Base-by-base conservation (phyloP, 495 filamentous ascomycete genomes). In the Penicillium diatomitis region DNA sequence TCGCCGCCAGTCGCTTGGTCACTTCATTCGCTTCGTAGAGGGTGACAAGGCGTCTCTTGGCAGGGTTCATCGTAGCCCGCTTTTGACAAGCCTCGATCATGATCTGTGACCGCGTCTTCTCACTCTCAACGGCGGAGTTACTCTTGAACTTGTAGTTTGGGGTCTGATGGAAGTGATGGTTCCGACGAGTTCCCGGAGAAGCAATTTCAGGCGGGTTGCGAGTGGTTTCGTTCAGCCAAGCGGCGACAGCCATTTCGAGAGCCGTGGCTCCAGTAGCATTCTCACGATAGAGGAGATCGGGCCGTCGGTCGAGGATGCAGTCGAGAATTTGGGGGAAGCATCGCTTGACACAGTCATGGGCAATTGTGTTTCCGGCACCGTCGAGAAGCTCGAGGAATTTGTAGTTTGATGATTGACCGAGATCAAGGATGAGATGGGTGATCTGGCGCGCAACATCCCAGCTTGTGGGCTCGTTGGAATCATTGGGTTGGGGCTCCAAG, bases 1-100 rank as follows among this genome's bases (percentile, higher is more conserved):
- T 48, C 33, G 70, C 53, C 29, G 75, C 76, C 40, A 90, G 55
- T 31, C 86, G 61, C 59, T 79, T 82, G 2, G 84, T 79, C 6
- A 88, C 83, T 54, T 87, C 82, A 51, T 87, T 88, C 7, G 84
- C 84, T 56, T 88, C 83, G 52, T 77, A 72, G 51, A 88, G 63
- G 47, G 72, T 83, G 30, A 88, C 84, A 6, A 88, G 68, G 36
- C 69, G 75, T 41, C 85, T 68, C 68, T 82, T 85, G 29, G 32
- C 27, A 8, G 46, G 43, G 5, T 20, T 28, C 8, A 41, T 10
- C 27, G 27, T 33, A 1, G 53, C 48, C 5, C 48, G 10, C 31
- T 56, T 60, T 7, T 48, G 55, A 32, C 66, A 68, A 0, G 67
- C 30, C 4, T 52, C 52, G 20, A 54, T 53, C 12, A 63, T 63